Evolutionary conservation across 768 basidiomycete species (phyloP).

Genomic region (Suillus brevipes): DNA sequence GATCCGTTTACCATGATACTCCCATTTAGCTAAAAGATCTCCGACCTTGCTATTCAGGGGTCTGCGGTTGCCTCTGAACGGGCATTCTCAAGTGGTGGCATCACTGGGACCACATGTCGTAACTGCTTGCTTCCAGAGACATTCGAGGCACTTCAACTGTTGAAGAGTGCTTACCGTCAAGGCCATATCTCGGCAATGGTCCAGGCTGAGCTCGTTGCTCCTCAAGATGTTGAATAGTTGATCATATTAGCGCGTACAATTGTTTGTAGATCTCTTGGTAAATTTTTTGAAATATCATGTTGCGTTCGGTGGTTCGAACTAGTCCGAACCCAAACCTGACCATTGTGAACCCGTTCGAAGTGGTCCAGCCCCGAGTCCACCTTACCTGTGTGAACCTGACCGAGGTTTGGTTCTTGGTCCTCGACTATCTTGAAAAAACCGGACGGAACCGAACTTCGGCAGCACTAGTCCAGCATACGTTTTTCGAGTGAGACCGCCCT

Average conservation of each 20-base stretch:
- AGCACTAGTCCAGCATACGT: no score
- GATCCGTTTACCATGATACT: no score
- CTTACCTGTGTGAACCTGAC: neutral
- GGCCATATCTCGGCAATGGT: constrained; percentile 2
- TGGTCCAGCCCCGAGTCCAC: no score
- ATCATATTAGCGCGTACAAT: neutral
- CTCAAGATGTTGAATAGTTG: constrained; percentile 1
- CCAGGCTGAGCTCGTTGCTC: neutral
- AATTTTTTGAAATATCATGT: neutral
- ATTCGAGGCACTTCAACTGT: neutral
- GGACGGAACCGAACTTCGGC: constrained; percentile 8
- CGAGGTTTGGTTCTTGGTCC: neutral
- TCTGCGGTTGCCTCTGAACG: constrained; percentile 28
- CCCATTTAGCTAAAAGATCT: no score
- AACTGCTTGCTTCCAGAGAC: constrained; percentile 5
- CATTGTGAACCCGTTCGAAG: neutral
- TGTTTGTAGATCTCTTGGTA: neutral
- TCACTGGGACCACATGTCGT: neutral
- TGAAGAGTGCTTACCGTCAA: neutral
- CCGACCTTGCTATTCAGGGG: constrained; percentile 31
- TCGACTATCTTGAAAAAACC: neutral
- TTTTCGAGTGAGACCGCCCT: no score
- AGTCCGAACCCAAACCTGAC: constrained; percentile 3
- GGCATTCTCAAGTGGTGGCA: constrained; percentile 21
- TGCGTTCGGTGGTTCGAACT: constrained; percentile 1